Percentiles rank a stretch among this genome's conserved stretches.
These are phyloP conservation scores for Asterella californica DNA, from an alignment of 225 moss, liverwort and hornwort species.

Conservation along the genomic window DNA sequence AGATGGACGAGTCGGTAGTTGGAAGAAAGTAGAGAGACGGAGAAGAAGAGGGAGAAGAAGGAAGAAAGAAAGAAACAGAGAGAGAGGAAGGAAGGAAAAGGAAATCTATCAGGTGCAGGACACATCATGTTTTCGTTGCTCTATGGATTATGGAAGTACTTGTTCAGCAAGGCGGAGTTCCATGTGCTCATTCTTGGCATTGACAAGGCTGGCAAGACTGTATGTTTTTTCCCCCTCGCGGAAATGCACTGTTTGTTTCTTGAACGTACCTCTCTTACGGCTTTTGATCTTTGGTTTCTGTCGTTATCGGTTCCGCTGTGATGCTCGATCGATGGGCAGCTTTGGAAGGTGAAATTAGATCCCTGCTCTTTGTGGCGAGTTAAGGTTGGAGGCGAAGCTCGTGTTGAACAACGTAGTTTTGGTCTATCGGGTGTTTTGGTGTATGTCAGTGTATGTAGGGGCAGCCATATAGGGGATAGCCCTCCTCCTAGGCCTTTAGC, in stretches of 20 bases:
- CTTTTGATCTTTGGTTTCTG: background rate
- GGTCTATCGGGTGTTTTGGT: background rate
- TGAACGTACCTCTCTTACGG: background rate
- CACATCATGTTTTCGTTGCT: slow-evolving; percentile 95
- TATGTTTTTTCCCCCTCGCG: slow-evolving; percentile 15
- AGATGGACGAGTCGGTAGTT: background rate
- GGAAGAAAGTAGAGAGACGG: background rate
- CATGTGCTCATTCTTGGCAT: slow-evolving; percentile 99
- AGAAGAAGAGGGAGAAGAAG: background rate
- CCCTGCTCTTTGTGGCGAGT: background rate
- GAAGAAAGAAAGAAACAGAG: background rate
- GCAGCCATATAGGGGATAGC: no score
- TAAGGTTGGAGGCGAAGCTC: background rate
- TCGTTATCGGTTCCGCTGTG: background rate
- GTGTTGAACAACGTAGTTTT: background rate
- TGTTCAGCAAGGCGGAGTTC: slow-evolving; percentile 99
- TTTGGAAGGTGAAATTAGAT: background rate
- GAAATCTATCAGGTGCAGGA: background rate
- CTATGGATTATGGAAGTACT: slow-evolving; percentile 95
- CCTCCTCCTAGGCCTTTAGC: background rate
- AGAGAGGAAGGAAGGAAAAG: background rate
- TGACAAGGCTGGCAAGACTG: slow-evolving; percentile 98
- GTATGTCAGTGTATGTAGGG: background rate
- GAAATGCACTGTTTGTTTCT: background rate
- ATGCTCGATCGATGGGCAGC: background rate